Percentiles rank a stretch among this genome's conserved stretches.
phyloP scores from a whole-genome alignment of 768 basidiomycete species.

The Rhizopogon salebrosus region DNA sequence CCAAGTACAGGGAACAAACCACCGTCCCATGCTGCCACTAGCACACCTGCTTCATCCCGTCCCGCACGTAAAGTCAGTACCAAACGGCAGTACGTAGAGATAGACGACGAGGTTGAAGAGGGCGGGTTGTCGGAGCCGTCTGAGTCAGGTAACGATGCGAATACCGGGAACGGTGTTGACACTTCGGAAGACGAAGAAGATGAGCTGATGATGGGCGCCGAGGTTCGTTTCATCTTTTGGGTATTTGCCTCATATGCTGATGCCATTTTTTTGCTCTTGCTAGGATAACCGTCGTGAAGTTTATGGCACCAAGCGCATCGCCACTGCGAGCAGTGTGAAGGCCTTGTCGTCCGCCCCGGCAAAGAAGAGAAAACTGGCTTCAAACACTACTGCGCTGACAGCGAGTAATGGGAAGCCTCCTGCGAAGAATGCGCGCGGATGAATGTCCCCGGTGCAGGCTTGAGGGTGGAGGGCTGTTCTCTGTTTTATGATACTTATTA shows the following conservation, averaged over 20 bases:
- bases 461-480: neutral
- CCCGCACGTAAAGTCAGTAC: conserved; percentile 12
- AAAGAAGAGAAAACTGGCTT: conserved; percentile 19
- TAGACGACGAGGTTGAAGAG: conserved; percentile 24
- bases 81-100: conserved; percentile 26
- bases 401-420: neutral
- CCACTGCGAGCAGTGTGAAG: conserved; percentile 5
- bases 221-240: conserved; percentile 31
- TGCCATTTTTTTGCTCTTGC: neutral
- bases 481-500: neutral
- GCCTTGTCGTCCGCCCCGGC: conserved; percentile 4
- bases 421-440: neutral
- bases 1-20: neutral
- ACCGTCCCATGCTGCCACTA: neutral
- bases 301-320: conserved; percentile 24
- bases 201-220: conserved; percentile 56
- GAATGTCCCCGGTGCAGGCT: neutral
- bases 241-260: neutral
- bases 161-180: conserved; percentile 23
- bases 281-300: conserved; percentile 39
- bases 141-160: conserved; percentile 9
- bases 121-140: conserved; percentile 5
- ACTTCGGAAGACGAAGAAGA: conserved; percentile 39
- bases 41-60: conserved; percentile 5
- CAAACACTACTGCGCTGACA: neutral